Percentiles rank a stretch among this genome's conserved stretches.
Conservation (phyloP, 805 yeast species). For the Saccharomycopsis sp. region DNA sequence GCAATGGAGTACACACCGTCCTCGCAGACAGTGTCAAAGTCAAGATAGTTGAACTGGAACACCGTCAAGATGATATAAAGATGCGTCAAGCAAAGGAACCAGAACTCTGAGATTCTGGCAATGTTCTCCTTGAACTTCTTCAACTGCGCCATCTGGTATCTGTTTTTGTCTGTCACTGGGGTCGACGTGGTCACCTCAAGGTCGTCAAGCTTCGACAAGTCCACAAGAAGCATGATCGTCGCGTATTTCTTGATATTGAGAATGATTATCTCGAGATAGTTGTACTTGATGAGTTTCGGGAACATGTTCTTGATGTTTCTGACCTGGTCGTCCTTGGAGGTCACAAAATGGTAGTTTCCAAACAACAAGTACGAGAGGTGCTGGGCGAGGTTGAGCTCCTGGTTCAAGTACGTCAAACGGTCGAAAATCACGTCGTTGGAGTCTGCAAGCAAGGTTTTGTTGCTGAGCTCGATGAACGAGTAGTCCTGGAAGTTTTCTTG, state of each 20-base stretch:
- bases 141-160: neutral
- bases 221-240: constrained; percentile 9
- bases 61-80: constrained; percentile 14
- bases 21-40: constrained; percentile 1
- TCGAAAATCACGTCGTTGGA: constrained; percentile 16
- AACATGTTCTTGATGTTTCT: constrained; percentile 5
- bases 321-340: constrained; percentile 3
- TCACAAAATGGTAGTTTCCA: constrained; percentile 16
- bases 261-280: constrained; percentile 9
- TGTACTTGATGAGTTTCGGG: constrained; percentile 5
- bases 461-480: constrained; percentile 5
- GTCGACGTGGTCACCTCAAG: neutral
- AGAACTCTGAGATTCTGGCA: constrained; percentile 10
- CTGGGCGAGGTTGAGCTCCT: constrained; percentile 13
- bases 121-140: neutral
- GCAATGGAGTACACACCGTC: constrained; percentile 4
- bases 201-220: constrained; percentile 1
- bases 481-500: constrained; percentile 5
- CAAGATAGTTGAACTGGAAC: constrained; percentile 4
- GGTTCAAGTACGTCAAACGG: constrained; percentile 6
- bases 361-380: constrained; percentile 15
- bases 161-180: neutral
- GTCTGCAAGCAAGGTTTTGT: constrained; percentile 14
- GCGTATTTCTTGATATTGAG: constrained; percentile 13
- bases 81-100: constrained; percentile 15